Base-by-base conservation (phyloP, 192 early-diverging fungal genomes). In the Oehlia diaphana region DNA sequence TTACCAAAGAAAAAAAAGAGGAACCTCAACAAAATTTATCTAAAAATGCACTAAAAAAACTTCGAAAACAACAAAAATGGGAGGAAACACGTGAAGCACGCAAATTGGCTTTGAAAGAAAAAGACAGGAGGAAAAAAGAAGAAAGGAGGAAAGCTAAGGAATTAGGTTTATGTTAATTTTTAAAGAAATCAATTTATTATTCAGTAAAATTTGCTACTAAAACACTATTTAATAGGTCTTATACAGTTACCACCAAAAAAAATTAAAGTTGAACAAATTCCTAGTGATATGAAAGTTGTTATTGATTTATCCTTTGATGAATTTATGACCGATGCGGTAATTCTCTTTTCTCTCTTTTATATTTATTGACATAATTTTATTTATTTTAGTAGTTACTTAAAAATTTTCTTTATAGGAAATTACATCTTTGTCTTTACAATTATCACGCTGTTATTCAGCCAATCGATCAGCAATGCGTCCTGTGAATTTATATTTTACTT, bases 251-350 rank as follows among this genome's bases (percentile, higher is more conserved):
- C 81, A 39, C 77, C 85, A 3, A 89, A 86, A 50, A 84, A 82
- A 80, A 83, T 63, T 6, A 88, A 87, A 79, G 53, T 84, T 5
- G 81, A 89, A 16, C 91, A 92, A 80, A 82, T 74, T 12, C 81
- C 81, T 9, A 84, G 86, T 13, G 86, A 82, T 0, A 84, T 94
- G 28, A 83, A 85, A 31, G 81, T 97, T 61, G 87, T 95, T 0
- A 86, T 98, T 39, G 97, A 97, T 76, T 90, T 93, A 81, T 87
- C 88, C 2, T 96, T 96, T 87, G 92, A 94, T 73, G 87, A 91
- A 7, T 82, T 87, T 67, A 97, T 97, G 95, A 83, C 75, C 3
- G 89, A 92, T 16, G 93, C 91, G 84, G 92, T 89, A 82, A 78
- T 23, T 33, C 21, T 19, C 10, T 33, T 67, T 44, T 3, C 31